phyloP scores from a whole-genome alignment of 2,329 filamentous ascomycete species.

The Hirsutella rhossiliensis region DNA sequence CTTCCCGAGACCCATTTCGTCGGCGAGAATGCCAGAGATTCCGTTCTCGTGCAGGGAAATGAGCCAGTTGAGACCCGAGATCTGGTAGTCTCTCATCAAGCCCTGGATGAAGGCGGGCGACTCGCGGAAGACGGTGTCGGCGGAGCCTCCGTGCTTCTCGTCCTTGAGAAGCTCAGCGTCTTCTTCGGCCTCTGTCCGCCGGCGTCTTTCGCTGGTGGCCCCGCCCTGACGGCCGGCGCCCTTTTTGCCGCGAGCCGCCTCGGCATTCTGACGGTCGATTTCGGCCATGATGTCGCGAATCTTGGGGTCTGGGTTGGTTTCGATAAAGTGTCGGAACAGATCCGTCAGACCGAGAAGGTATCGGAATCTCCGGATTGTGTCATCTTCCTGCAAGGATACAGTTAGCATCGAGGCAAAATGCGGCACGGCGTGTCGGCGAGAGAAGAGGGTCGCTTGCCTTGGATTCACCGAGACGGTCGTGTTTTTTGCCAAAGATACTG shows the following conservation, averaged over 20 bases:
- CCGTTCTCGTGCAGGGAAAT: constrained; percentile 97
- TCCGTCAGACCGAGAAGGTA: constrained; percentile 93
- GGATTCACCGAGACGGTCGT: constrained; percentile 80
- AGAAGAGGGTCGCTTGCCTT: constrained; percentile 47
- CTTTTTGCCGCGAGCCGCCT: constrained; percentile 59
- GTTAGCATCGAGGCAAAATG: neutral
- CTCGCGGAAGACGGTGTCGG: constrained; percentile 85
- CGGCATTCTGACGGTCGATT: constrained; percentile 86
- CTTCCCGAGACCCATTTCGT: constrained; percentile 98
- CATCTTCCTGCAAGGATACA: constrained; percentile 61
- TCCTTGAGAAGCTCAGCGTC: constrained; percentile 81
- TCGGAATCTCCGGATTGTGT: constrained; percentile 85
- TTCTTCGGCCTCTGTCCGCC: constrained; percentile 94
- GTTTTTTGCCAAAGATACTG: constrained; percentile 90
- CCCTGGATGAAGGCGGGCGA: constrained; percentile 85
- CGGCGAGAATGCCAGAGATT: constrained; percentile 93
- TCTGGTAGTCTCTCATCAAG: constrained; percentile 90
- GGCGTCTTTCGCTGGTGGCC: constrained; percentile 62
- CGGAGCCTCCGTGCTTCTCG: constrained; percentile 76
- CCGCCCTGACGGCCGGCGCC: constrained; percentile 71
- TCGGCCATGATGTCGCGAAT: constrained; percentile 89
- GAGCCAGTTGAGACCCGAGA: constrained; percentile 93
- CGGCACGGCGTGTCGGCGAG: neutral
- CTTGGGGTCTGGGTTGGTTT: constrained; percentile 89
- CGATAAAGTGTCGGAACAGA: constrained; percentile 97